Base-by-base conservation (phyloP, 345 rosid species). In the Eucalyptus erythrocorys region DNA sequence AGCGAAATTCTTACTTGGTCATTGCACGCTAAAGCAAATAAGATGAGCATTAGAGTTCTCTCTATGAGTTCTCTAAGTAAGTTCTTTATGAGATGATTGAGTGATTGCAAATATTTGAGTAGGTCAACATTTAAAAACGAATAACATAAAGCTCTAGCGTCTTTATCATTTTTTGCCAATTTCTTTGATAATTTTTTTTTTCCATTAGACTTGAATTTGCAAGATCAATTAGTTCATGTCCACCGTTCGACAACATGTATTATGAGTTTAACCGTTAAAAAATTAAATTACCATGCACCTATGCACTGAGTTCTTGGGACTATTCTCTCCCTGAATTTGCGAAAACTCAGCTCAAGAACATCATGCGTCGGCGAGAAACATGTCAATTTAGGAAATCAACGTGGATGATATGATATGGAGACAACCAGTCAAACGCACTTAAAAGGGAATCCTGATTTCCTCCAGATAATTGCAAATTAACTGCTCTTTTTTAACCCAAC, bases 1-100 rank as follows among this genome's bases (percentile, higher is more conserved):
- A 17, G 26, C 4, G 7, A 9, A 71, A 34, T 34, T 71, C 43
- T 71, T 34, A 34, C 13, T 5, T 1, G 0, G 13, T 37, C 81
- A 1, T 71, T 19, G 7, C 2, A 0, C 7, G 9, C 26, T 37
- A 2, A 37, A 68, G 14, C 45, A 19, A 21, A 37, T 4, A 37
- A 10, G 7, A 37, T 21, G 7, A 71, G 26, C 40, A 10, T 34
- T 10, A 15, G 7, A 30, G 13, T 37, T 71, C 7, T 32, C 4
- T 34, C 10, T 19, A 2, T 34, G 3, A 17, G 24, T 4, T 68
- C 9, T 17, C 21, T 15, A 66, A 32, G 79, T 8, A 4, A 68
- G 37, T 34, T 34, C 2, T 32, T 12, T 17, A 68, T 2, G 13
- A 34, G 12, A 66, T 13, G 71, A 3, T 61, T 2, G 5, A 61